These are phyloP conservation scores for Aureobasidium sp. DNA, from an alignment of 2,329 filamentous ascomycete species.

Conservation along the genomic window DNA sequence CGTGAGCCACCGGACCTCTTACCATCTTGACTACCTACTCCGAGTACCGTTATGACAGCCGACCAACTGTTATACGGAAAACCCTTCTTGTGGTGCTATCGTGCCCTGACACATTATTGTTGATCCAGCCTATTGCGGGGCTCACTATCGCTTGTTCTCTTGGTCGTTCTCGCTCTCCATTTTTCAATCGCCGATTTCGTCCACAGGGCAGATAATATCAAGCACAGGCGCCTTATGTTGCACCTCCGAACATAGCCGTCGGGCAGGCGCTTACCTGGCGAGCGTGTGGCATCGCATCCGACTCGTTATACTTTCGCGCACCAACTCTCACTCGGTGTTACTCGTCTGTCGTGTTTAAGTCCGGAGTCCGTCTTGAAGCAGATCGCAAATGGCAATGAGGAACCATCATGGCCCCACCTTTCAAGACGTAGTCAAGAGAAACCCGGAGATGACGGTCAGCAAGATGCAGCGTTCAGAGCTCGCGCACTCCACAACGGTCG, in stretches of 20 bases:
- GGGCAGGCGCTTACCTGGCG: background rate
- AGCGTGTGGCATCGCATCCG: slow-evolving; percentile 4
- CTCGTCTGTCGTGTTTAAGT: slow-evolving; percentile 1
- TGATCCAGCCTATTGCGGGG: background rate
- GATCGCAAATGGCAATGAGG: background rate
- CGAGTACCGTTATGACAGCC: background rate
- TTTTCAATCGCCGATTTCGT: background rate
- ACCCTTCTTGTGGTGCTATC: background rate
- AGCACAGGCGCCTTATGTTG: slow-evolving; percentile 1
- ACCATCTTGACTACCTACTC: background rate
- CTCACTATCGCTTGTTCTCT: background rate
- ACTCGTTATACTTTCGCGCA: background rate
- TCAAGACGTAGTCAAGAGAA: background rate
- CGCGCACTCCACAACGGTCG: background rate
- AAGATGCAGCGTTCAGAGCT: background rate
- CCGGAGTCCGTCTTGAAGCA: background rate
- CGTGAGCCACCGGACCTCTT: background rate
- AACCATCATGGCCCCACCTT: background rate
- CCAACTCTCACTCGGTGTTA: background rate
- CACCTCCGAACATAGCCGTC: slow-evolving; percentile 5
- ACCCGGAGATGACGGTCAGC: background rate
- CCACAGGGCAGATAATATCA: background rate
- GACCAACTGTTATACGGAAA: background rate
- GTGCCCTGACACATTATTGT: background rate
- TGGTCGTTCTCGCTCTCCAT: background rate